Evolutionary conservation across 2,329 filamentous ascomycete genomes (phyloP), one percentile per base, ranked within the genome.

Genomic region (Diplodia seriata): DNA sequence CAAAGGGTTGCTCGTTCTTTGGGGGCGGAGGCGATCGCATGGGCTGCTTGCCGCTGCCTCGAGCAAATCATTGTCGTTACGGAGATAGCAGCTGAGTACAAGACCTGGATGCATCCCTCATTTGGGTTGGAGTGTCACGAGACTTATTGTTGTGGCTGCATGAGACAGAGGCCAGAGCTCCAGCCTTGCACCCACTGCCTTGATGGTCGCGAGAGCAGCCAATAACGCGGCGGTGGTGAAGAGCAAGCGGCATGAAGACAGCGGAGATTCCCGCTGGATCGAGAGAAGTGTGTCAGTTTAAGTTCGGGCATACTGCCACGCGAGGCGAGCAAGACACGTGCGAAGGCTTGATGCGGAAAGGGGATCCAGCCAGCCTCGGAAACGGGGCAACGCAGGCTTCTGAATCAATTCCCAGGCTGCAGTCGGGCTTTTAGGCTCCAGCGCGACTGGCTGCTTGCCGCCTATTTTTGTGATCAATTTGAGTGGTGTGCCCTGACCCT

Each of bases 101-200:
- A 18, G 47, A 14, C 33, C 50, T 20, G 9, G 18, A 61, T 1
- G 26, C 8, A 20, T 6, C 1, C 5, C 40, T 31, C 57, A 18
- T 47, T 31, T 3, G 26, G 56, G 26, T 1, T 6, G 2, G 26
- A 18, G 40, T 50, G 40, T 33, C 9, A 50, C 57, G 23, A 40
- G 55, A 40, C 33, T n/a, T 50, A 33, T 15, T 49, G 26, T n/a
- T 12, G 57, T 62, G 57, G 57, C 57, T 62, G 40, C 57, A 43
- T 29, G 23, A 26, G 40, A 15, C 23, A 8, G 14, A 59, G 29
- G 26, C 26, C 57, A 62, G 26, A 33, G 20, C 14, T 36, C 18
- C 57, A 49, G 40, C 18, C 33, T 56, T 38, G 9, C 33, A 11
- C 53, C 2, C 53, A 14, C 20, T 38, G 12, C 18, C 36, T 20